Evolutionary conservation across 805 yeast genomes (phyloP), one percentile per base, ranked within the genome.

Genomic region (Metschnikowia borealis): DNA sequence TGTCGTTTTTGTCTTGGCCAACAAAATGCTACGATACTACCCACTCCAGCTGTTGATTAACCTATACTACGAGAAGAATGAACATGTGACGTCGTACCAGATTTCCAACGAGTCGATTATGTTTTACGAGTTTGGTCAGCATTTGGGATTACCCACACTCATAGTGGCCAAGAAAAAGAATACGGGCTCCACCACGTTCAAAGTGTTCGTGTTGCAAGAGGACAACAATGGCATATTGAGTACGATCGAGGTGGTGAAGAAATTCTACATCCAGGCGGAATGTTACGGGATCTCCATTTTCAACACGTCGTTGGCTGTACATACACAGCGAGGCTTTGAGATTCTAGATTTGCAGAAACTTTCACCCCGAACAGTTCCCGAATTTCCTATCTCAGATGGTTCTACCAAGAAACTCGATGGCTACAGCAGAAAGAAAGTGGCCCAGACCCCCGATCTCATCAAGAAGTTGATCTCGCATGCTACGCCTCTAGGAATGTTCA

Each of bases 81-180:
- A 68, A 23, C 61, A 63, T 3, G 56, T 77, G 18, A 70, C 78
- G n/a, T 79, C 85, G 14, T 74, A 79, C 31, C 64, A 74, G 26
- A 57, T 81, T 11, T 70, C 82, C 13, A 72, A 77, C 55, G 81
- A 82, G 44, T 68, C 64, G 67, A 81, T 62, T 0, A 66, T 78
- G 1, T 83, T 78, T 54, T 90, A 87, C 67, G 79, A 78, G 44
- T 70, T 86, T 52, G 96, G 94, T 0, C 78, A 74, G 31, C 89
- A 90, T 62, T 76, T 82, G 51, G 82, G 81, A 64, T 74, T 81
- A 54, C 80, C 73, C 38, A 74, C 80, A 76, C 65, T 84, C 50
- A 80, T 77, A 59, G 79, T 75, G 64, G 80, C 82, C 66, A 81
- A 79, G 60, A 75, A 70, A 67, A 82, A 74, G 64, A 75, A 70